phyloP scores from a whole-genome alignment of 2,329 filamentous ascomycete genomes.

The Ceratocystis huliohia region DNA sequence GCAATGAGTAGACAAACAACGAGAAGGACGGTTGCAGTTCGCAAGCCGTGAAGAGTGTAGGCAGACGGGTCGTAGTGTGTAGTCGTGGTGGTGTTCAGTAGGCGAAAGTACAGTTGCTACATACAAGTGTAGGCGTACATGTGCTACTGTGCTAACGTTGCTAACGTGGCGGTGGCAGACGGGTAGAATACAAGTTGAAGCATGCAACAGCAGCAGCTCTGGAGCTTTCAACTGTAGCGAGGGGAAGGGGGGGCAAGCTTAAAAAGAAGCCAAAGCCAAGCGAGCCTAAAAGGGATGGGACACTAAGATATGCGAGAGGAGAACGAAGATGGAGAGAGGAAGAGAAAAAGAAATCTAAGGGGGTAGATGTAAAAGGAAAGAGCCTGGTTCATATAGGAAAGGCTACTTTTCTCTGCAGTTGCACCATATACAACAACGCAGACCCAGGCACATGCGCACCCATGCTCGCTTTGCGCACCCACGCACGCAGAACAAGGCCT shows the following conservation, averaged over 20 bases:
- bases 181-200: conserved; percentile 2
- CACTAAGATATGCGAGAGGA: conserved; percentile 11
- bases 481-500: not conserved
- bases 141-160: not conserved
- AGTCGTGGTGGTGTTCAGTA: not conserved
- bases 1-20: not conserved
- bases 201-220: not conserved
- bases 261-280: conserved; percentile 19
- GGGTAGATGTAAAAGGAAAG: conserved; percentile 15
- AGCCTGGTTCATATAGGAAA: conserved; percentile 6
- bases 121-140: not conserved
- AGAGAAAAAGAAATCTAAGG: conserved; percentile 12
- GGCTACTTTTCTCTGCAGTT: not conserved
- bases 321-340: not conserved
- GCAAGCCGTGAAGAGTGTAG: not conserved
- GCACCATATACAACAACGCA: not conserved
- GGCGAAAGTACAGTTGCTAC: not conserved
- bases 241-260: conserved; percentile 18
- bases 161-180: conserved; percentile 4
- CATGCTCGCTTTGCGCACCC: not conserved
- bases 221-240: conserved; percentile 1
- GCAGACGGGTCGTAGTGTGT: too few relatives aligned
- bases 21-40: not conserved
- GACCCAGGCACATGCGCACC: not conserved
- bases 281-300: conserved; percentile 10